Evolutionary conservation across 2,329 filamentous ascomycete species (phyloP).

Genomic region (Aspergillus fischeri): DNA sequence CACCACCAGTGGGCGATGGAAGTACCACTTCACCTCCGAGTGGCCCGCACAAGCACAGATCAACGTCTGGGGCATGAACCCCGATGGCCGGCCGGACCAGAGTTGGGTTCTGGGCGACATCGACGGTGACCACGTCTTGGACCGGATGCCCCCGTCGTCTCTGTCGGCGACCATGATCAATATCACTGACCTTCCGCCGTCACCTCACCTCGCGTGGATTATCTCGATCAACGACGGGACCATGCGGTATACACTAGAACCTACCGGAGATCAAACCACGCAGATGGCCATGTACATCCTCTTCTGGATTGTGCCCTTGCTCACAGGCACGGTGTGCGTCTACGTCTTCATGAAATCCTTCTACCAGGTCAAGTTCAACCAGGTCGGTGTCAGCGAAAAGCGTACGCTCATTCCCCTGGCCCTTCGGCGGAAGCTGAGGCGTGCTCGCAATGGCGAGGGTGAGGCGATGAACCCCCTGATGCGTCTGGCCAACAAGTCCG

Average conservation of each 20-base stretch:
- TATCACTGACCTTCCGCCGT: conserved; percentile 51
- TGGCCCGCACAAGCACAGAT: conserved; percentile 60
- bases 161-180: conserved; percentile 56
- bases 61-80: conserved; percentile 64
- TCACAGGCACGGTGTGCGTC: conserved; percentile 47
- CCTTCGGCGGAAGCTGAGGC: conserved; percentile 27
- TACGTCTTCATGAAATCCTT: conserved; percentile 58
- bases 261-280: conserved; percentile 48
- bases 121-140: conserved; percentile 56
- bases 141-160: conserved; percentile 57
- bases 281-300: conserved; percentile 54
- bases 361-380: conserved; percentile 60
- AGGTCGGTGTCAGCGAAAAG: conserved; percentile 51
- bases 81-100: conserved; percentile 57
- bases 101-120: conserved; percentile 59
- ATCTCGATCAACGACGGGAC: conserved; percentile 54
- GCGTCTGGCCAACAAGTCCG: conserved; percentile 32
- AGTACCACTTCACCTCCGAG: conserved; percentile 58
- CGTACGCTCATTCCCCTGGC: conserved; percentile 5
- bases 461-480: conserved; percentile 32
- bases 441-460: conserved; percentile 19
- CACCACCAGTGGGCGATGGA: conserved; percentile 49
- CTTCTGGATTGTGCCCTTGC: conserved; percentile 50
- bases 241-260: conserved; percentile 50
- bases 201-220: conserved; percentile 52